Base-by-base conservation (phyloP, 2,329 filamentous ascomycete genomes). In the Parafenestella ontariensis region DNA sequence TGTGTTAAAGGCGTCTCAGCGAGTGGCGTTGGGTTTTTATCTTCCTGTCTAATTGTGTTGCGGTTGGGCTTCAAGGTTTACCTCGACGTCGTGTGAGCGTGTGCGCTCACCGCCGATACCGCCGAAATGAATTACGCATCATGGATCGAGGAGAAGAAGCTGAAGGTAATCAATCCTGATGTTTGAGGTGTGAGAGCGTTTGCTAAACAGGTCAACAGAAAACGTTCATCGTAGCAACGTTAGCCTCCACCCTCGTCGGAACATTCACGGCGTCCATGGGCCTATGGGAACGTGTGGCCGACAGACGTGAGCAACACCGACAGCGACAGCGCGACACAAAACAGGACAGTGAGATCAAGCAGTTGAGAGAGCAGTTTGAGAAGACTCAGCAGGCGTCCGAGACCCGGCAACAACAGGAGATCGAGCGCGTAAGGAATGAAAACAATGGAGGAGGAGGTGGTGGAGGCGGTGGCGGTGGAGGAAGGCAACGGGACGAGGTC, bases 131-230 rank as follows among this genome's bases (percentile, higher is more conserved):
- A 78, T 56, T 78, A 78, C 69, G 66, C 76, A 60, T 77, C 77
- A 62, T 77, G 77, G 76, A 78, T 78, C 50, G 76, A 78, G 68
- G 76, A 78, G 68, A 76, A 77, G 59, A 78, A 77, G 52, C 73
- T 78, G 64, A 78, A 78, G 63, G 73, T 75, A 68, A 40, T 15
- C 1, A 52, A 42, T 33, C 20, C 26, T 28, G 46, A 36, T 34
- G 13, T 28, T 37, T 20, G 37, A 50, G 29, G 39, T 37, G 49
- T 41, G 23, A 15, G 17, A 17, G 31, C 24, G 20, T 13, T 9
- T 43, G 26, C 17, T 39, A 10, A 43, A n/a, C 36, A 4, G 2
- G 2, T 15, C 40, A 41, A 31, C 31, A 75, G 75, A 78, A 78
- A 77, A 76, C 74, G 20, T 79, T 79, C 69, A 79, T 79, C 31